These are phyloP conservation scores for Pyronema domesticum DNA, from an alignment of 495 filamentous ascomycete genomes.

Conservation along the genomic window DNA sequence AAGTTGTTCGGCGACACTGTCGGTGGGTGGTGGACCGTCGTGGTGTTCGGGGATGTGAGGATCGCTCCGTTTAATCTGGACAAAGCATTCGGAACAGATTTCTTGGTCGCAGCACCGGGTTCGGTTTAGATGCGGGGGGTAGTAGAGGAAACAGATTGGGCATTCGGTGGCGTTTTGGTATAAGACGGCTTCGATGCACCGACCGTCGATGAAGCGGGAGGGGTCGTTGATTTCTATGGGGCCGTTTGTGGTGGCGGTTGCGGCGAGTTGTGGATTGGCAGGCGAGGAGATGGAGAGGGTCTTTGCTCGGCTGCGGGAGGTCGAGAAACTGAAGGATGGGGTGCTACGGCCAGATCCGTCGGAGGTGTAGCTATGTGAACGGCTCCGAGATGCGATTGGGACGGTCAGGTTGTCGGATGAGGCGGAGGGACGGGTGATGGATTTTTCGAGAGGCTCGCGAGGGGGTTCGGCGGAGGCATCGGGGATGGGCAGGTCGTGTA, in stretches of 20 bases:
- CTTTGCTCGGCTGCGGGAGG: conserved; percentile 57
- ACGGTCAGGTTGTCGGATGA: conserved; percentile 49
- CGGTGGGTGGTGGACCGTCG: conserved; percentile 30
- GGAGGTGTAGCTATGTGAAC: conserved; percentile 59
- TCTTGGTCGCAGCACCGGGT: conserved; percentile 91
- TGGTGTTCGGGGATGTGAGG: conserved; percentile 88
- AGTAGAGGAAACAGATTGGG: conserved; percentile 91
- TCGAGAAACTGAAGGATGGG: conserved; percentile 36
- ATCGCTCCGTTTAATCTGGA: conserved; percentile 93
- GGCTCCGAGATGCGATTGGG: conserved; percentile 43
- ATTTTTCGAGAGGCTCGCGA: conserved; percentile 25
- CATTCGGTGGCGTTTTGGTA: conserved; percentile 86
- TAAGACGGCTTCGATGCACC: conserved; percentile 73
- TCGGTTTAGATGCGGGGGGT: conserved; percentile 88
- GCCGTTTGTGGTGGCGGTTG: conserved; percentile 4
- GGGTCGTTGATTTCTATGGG: conserved; percentile 44
- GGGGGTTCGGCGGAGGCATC: conserved; percentile 62
- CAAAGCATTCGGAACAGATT: conserved; percentile 97
- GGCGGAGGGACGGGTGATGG: conserved; percentile 7
- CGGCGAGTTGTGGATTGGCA: conserved; percentile 11
- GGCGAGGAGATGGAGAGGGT: conserved; percentile 47
- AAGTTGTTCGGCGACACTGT: conserved; percentile 46
- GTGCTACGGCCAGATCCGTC: conserved; percentile 38
- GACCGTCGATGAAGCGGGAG: conserved; percentile 59
- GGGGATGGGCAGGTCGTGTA: conserved; percentile 68